Percentiles rank a stretch among this genome's conserved stretches.
Evolutionary conservation across 139 green algal species (phyloP).

Genomic region (Pycnococcus provasolii): DNA sequence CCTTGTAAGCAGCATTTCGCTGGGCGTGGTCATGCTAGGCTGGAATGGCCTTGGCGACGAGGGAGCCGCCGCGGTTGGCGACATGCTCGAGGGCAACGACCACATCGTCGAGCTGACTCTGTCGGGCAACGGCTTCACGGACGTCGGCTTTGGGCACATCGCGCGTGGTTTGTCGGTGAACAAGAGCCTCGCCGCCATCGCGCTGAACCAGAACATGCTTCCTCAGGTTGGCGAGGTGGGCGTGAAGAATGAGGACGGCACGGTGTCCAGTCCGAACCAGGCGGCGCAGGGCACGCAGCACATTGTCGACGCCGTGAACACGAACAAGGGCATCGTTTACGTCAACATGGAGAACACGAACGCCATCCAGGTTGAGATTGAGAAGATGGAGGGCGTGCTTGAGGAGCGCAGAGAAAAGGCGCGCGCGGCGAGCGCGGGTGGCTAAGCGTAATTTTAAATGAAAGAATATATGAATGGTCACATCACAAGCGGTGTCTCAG

Average conservation of each 20-base stretch:
- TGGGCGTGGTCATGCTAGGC: not conserved
- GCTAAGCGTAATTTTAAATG: too few species aligned
- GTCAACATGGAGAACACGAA: too few species aligned
- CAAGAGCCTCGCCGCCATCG: not conserved
- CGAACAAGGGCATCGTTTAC: not conserved
- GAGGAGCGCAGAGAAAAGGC: too few species aligned
- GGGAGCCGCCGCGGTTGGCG: not conserved
- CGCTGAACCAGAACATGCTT: not conserved
- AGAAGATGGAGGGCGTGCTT: too few species aligned
- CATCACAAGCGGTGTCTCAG: too few species aligned
- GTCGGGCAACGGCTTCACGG: not conserved
- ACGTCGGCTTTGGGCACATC: not conserved
- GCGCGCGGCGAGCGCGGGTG: too few species aligned
- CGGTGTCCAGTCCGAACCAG: not conserved
- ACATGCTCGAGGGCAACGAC: not conserved
- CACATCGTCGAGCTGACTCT: not conserved
- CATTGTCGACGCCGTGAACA: not conserved
- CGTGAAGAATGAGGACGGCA: too few species aligned
- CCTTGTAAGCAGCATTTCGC: not conserved
- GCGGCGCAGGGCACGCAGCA: not conserved
- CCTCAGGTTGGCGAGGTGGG: too few species aligned
- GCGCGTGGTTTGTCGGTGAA: not conserved
- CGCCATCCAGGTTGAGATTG: too few species aligned
- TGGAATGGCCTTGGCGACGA: not conserved
- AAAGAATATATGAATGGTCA: too few species aligned